Conservation (phyloP, 306 rosid genomes). For the Myrica gale region DNA sequence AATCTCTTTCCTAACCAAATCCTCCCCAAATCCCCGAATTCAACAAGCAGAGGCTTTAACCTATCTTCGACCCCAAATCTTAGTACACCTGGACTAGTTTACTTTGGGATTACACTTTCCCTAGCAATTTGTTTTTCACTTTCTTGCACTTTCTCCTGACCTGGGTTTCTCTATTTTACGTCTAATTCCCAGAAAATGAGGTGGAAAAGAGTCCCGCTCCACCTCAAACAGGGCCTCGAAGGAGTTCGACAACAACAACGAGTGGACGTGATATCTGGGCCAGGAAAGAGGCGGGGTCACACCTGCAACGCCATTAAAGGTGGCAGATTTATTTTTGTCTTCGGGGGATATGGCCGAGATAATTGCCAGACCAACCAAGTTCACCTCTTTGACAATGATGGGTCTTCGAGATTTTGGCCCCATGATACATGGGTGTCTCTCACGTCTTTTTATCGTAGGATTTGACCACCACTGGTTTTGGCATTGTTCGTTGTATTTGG, state of each 20-base stretch:
- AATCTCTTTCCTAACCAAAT: slow-evolving; percentile 49
- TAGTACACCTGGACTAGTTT: no score
- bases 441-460: not conserved
- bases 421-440: not conserved
- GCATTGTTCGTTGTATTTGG: slow-evolving; percentile 30
- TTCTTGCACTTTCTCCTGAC: slow-evolving; percentile 29
- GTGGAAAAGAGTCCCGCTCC: slow-evolving; percentile 77
- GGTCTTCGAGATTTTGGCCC: slow-evolving; percentile 7
- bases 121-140: not conserved
- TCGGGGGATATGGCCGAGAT: slow-evolving; percentile 92
- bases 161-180: slow-evolving; percentile 17
- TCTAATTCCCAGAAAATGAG: slow-evolving; percentile 60
- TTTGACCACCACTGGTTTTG: slow-evolving; percentile 20
- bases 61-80: slow-evolving; percentile 58
- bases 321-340: slow-evolving; percentile 78
- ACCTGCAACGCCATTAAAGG: slow-evolving; percentile 93
- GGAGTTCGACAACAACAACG: slow-evolving; percentile 25
- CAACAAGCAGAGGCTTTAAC: slow-evolving; percentile 55
- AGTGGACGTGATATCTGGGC: slow-evolving; percentile 50
- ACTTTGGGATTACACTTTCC: slow-evolving; percentile 8
- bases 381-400: slow-evolving; percentile 86
- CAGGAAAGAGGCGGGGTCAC: slow-evolving; percentile 99
- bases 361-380: slow-evolving; percentile 97
- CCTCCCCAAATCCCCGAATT: no score
- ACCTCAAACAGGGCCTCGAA: slow-evolving; percentile 43